Percentiles rank a stretch among this genome's conserved stretches.
Conservation (phyloP, 2,329 filamentous ascomycete species). For the Alternaria longipes region DNA sequence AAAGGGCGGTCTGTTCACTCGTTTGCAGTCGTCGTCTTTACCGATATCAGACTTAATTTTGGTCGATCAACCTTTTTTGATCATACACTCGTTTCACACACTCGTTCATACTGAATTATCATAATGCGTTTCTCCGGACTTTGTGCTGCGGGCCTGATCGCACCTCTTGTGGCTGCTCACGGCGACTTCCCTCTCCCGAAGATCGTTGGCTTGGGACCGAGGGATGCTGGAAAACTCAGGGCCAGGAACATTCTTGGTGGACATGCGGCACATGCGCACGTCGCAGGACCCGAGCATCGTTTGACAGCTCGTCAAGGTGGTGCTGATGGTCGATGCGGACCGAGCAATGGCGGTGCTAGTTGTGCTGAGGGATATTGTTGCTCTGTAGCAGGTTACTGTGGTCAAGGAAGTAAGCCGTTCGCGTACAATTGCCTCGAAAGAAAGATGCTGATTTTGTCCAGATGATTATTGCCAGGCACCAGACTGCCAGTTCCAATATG, state of each 20-base stretch:
- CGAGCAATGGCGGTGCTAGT: conserved; percentile 33
- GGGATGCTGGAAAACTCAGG: conserved; percentile 34
- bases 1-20: conserved; percentile 25
- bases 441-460: neutral
- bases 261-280: conserved; percentile 24
- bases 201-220: conserved; percentile 41
- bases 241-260: conserved; percentile 34
- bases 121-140: conserved; percentile 46
- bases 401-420: conserved; percentile 35
- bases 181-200: conserved; percentile 40
- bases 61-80: conserved; percentile 6
- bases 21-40: conserved; percentile 20
- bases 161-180: conserved; percentile 46
- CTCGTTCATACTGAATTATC: conserved; percentile 10
- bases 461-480: conserved; percentile 66
- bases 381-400: conserved; percentile 36
- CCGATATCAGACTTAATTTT: conserved; percentile 9
- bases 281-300: conserved; percentile 21
- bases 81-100: conserved; percentile 5
- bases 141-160: conserved; percentile 39
- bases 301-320: conserved; percentile 46
- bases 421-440: neutral
- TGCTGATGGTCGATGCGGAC: conserved; percentile 45
- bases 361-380: conserved; percentile 49
- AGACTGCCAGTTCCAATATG: conserved; percentile 68